phyloP scores from a whole-genome alignment of 1,284 basidiomycete species.

The Irpex sp. region DNA sequence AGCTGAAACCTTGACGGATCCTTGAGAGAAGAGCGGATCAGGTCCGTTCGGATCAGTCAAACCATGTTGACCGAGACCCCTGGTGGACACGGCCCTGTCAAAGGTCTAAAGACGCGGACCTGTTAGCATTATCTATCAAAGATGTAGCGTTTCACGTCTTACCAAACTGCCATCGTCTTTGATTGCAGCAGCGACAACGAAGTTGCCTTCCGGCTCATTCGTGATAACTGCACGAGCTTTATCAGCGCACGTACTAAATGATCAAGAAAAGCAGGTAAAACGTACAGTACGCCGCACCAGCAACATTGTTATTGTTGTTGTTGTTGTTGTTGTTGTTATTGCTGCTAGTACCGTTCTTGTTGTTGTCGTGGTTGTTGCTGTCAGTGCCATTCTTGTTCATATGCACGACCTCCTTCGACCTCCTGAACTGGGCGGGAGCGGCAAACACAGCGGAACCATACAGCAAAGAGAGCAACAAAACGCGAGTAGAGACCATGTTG shows the following conservation, averaged over 20 bases:
- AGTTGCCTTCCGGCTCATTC: constrained; percentile 21
- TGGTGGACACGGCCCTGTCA: constrained; percentile 27
- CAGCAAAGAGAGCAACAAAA: constrained; percentile 5
- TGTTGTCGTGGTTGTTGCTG: neutral
- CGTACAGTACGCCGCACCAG: constrained; percentile 9
- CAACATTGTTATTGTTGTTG: neutral
- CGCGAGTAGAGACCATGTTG: constrained; percentile 8
- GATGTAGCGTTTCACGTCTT: neutral
- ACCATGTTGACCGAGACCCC: constrained; percentile 40
- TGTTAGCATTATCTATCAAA: constrained; percentile 3
- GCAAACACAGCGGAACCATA: constrained; percentile 7
- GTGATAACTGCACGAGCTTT: constrained; percentile 16
- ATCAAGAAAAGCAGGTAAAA: neutral
- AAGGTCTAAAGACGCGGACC: constrained; percentile 11
- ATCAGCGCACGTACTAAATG: neutral
- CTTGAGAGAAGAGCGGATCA: constrained; percentile 46
- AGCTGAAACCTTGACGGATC: constrained; percentile 39
- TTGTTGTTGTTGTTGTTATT: neutral
- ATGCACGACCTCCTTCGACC: constrained; percentile 1
- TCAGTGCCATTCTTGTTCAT: neutral
- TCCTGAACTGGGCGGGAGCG: neutral
- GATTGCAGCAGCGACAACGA: constrained; percentile 18
- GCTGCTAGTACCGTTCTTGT: neutral
- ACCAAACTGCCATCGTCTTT: constrained; percentile 18
- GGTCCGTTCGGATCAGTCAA: constrained; percentile 30